A percentile compares a stretch with the other conserved stretches of the same genome.
Evolutionary conservation across 345 rosid species (phyloP).

Genomic region (Boechera retrofracta): DNA sequence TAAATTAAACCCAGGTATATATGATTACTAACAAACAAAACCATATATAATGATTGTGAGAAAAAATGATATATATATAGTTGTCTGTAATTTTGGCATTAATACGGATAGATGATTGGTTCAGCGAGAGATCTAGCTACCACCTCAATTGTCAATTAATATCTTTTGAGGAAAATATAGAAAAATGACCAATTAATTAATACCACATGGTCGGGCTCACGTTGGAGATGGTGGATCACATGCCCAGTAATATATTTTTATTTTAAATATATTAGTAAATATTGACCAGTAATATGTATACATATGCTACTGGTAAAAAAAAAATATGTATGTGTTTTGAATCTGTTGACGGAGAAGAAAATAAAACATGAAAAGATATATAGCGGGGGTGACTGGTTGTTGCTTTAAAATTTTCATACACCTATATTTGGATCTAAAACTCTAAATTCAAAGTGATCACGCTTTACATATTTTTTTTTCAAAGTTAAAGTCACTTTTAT

Average conservation of each 20-base stretch:
- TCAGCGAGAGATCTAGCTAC: slow-evolving; percentile 28
- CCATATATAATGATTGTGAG: not conserved
- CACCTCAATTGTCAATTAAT: slow-evolving; percentile 15
- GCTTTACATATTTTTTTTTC: too few species aligned
- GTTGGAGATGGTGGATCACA: slow-evolving; percentile 27
- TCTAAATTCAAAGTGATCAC: too few species aligned
- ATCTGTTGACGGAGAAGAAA: not conserved
- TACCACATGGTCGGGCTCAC: slow-evolving; percentile 20
- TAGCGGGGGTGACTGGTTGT: not conserved
- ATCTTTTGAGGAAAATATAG: not conserved
- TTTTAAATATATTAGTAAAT: not conserved
- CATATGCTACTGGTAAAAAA: not conserved
- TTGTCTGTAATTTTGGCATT: not conserved
- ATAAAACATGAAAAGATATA: not conserved
- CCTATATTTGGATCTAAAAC: too few species aligned
- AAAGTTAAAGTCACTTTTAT: too few species aligned
- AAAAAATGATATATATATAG: not conserved
- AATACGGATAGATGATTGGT: slow-evolving; percentile 4
- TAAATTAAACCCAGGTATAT: too few species aligned
- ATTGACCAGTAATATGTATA: not conserved
- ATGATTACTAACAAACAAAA: not conserved
- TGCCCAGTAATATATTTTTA: slow-evolving; percentile 10
- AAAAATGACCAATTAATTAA: not conserved
- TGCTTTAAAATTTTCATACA: too few species aligned
- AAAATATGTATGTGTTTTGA: not conserved